Evolutionary conservation across 176 grass and related monocot species (phyloP), one percentile per base, ranked within the genome.

Genomic region (Juncus inflexus): DNA sequence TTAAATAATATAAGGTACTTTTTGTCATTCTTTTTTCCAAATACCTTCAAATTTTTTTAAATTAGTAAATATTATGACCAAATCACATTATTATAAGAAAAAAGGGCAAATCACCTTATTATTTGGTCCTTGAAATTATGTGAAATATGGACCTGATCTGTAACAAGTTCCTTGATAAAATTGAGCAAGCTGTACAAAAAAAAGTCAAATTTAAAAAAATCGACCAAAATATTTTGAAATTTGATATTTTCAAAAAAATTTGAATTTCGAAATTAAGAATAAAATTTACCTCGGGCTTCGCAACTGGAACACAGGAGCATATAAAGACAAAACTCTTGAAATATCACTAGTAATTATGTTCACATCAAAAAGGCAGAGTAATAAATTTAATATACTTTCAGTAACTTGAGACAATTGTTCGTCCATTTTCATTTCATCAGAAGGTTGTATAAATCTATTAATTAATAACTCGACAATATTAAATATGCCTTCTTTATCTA

Each of bases 361-460:
- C 79, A 84, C 61, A 90, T 95, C 86, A 55, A 95, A 80, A 90
- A 87, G 70, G 74, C 66, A 79, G 61, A 90, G 80, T 61, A 95
- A 74, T 54, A 90, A 74, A 35, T 83, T 70, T 84, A 95, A 84
- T 67, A 95, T 67, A 55, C 74, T 90, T 55, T 52, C 74, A 55
- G 77, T 73, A 82, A 90, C 72, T 52, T 82, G 60, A 63, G 66
- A 75, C 64, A 74, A 70, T 28, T 62, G 58, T 63, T 61, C 47
- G 53, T 82, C 82, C 57, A 60, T 67, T 43, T 76, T 67, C 55
- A 41, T 57, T 42, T 61, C 63, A 66, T 51, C 77, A 67, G 60
- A 64, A 74, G 86, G 64, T 13, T 42, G 45, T 9, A 90, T 61
- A 68, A 86, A 84, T 76, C 70, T 81, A 58, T 68, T 58, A 36